Base-by-base conservation (phyloP, 306 rosid genomes). In the Rosa rugosa region DNA sequence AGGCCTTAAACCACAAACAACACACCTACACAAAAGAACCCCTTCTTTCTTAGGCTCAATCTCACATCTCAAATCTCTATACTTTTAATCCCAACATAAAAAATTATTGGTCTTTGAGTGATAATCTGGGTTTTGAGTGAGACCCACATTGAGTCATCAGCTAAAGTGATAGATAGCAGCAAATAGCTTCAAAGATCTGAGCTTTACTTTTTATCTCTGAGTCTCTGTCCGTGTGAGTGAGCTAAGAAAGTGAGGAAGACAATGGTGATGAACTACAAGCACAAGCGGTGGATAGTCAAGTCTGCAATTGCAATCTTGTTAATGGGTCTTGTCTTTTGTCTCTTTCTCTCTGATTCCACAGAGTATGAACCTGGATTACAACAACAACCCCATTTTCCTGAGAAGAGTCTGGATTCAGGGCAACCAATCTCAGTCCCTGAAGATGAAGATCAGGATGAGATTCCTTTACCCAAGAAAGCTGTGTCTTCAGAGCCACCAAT, bases 311-410 rank as follows among this genome's bases (percentile, higher is more conserved):
- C 85, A 42, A 40, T 89, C 41, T 86, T 93, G 63, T 78, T 91
- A 47, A 4, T 88, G 40, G 96, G 91, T 72, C 76, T 95, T 56
- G 91, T 91, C 62, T 86, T 85, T 70, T 92, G 96, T 23, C 73
- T 95, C 23, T 73, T 89, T 64, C 76, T 93, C 77, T 83, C 83
- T 22, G 83, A 86, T 69, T 85, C 91, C 63, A 45, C 85, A 4
- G 86, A 74, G 41, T 72, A 86, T 80, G 79, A 94, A 22, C 79
- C 93, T 10, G 66, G 60, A 76, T 31, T 88, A 6, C 90, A 89
- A 50, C 90, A 89, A 46, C 20, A 31, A 31, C 16, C 89, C 77
- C 89, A 86, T 42, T 75, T 88, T 63, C 86, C 92, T 16, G 82
- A 82, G 69, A 83, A 86, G 81, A 68, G 64, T 44, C 44, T 73